phyloP scores from a whole-genome alignment of 2,329 filamentous ascomycete genomes.

The Bipolaris gigantea region DNA sequence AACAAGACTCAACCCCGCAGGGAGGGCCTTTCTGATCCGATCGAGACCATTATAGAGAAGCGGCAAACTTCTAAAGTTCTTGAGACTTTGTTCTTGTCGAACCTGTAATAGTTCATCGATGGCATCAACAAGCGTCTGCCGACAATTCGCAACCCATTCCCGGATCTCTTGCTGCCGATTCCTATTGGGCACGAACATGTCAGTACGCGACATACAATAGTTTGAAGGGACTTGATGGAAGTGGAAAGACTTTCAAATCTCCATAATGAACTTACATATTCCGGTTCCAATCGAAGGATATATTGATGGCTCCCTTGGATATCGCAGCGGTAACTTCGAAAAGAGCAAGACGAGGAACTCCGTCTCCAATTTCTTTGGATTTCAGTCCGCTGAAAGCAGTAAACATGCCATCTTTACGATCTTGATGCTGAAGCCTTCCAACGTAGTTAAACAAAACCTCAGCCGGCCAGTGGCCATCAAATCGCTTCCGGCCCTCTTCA shows the following conservation, averaged over 20 bases:
- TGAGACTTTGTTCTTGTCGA: conserved; percentile 30
- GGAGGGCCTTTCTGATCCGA: conserved; percentile 23
- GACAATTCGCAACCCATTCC: conserved; percentile 34
- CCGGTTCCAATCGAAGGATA: conserved; percentile 39
- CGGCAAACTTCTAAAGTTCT: conserved; percentile 37
- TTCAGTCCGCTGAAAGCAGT: conserved; percentile 25
- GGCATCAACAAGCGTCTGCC: conserved; percentile 33
- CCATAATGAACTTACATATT: conserved; percentile 17
- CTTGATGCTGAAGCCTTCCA: conserved; percentile 35
- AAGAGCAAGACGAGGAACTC: conserved; percentile 35
- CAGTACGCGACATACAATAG: neutral
- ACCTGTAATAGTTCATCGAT: conserved; percentile 35
- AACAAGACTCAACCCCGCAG: conserved; percentile 19
- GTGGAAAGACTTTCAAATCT: no score
- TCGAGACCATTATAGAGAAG: conserved; percentile 37
- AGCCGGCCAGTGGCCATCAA: conserved; percentile 38
- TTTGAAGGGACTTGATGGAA: rapidly evolving
- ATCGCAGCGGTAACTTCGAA: conserved; percentile 39
- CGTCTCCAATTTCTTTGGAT: conserved; percentile 28
- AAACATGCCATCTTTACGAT: conserved; percentile 35
- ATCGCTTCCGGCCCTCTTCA: conserved; percentile 29
- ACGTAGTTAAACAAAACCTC: conserved; percentile 42
- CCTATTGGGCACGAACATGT: neutral
- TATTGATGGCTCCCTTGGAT: conserved; percentile 33
- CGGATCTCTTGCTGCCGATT: conserved; percentile 32